Conservation (phyloP, 2,329 filamentous ascomycete species). For the Cercospora brassicicola region DNA sequence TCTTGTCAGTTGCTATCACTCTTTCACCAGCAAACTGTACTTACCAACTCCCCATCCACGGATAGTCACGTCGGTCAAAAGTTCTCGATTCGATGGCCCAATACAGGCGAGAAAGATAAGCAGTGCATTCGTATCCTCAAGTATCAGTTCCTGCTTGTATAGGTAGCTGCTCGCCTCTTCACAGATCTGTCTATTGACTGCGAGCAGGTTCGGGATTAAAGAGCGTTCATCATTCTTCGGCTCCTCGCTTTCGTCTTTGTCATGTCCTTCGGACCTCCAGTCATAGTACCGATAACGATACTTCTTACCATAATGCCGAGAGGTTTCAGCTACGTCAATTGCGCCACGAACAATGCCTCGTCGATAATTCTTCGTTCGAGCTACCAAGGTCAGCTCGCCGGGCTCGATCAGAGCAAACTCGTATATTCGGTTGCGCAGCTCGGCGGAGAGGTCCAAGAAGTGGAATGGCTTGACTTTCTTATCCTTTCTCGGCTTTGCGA, state of each 20-base stretch:
- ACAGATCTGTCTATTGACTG: conserved; percentile 35
- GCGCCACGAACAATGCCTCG: conserved; percentile 26
- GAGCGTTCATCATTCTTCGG: background rate
- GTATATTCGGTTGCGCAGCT: conserved; percentile 37
- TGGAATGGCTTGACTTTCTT: conserved; percentile 29
- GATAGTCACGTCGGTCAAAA: conserved; percentile 28
- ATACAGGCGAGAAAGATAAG: conserved; percentile 32
- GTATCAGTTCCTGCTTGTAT: conserved; percentile 33
- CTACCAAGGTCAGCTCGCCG: conserved; percentile 24
- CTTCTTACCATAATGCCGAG: conserved; percentile 18
- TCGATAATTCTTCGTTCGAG: conserved; percentile 27
- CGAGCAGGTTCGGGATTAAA: conserved; percentile 32
- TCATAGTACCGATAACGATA: conserved; percentile 5
- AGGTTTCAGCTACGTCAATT: conserved; percentile 3
- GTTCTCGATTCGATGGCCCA: conserved; percentile 29
- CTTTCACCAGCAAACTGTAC: background rate
- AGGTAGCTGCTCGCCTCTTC: conserved; percentile 32
- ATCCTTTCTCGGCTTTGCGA: conserved; percentile 1
- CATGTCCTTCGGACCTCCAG: background rate
- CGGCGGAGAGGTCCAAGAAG: conserved; percentile 31
- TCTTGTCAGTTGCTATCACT: background rate
- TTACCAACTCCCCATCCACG: conserved; percentile 24
- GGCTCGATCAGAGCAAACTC: conserved; percentile 32
- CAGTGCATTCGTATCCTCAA: conserved; percentile 30
- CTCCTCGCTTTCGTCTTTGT: background rate